A percentile compares a stretch with the other conserved stretches of the same genome.
phyloP scores from a whole-genome alignment of 2,329 filamentous ascomycete genomes.

The Ascomycota sp. region DNA sequence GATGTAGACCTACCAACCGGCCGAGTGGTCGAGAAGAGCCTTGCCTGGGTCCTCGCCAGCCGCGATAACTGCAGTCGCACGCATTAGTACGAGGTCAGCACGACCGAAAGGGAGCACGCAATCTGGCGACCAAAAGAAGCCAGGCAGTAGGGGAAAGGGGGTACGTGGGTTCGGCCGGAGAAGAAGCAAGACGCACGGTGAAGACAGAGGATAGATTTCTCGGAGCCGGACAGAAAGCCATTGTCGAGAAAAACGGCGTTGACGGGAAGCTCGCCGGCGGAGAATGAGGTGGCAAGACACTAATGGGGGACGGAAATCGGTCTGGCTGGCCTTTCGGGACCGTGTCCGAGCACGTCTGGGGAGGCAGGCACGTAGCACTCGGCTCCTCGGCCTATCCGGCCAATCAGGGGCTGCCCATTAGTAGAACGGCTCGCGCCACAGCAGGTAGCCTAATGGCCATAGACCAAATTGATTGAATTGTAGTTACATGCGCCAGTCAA shows the following conservation, averaged over 20 bases:
- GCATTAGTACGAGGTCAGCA: slow-evolving; percentile 1
- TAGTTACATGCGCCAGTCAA: too few species aligned
- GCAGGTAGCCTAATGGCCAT: too few species aligned
- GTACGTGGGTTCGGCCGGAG: background rate
- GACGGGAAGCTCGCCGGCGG: slow-evolving; percentile 13
- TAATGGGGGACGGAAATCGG: background rate
- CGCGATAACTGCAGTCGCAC: slow-evolving; percentile 35
- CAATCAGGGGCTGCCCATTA: slow-evolving; percentile 11
- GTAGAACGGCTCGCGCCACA: background rate
- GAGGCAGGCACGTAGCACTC: slow-evolving; percentile 5
- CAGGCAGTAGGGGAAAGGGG: slow-evolving; percentile 2
- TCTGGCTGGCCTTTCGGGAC: background rate
- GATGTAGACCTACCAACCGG: slow-evolving; percentile 41
- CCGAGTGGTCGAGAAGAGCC: slow-evolving; percentile 74
- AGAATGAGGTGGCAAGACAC: slow-evolving; percentile 1
- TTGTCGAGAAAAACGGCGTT: slow-evolving; percentile 15
- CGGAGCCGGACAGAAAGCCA: slow-evolving; percentile 45
- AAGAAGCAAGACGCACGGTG: slow-evolving; percentile 24
- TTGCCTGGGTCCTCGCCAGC: slow-evolving; percentile 40
- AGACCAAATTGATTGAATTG: too few species aligned
- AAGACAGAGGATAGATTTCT: slow-evolving; percentile 36
- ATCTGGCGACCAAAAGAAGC: background rate
- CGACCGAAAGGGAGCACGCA: too few species aligned
- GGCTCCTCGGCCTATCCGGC: slow-evolving; percentile 14
- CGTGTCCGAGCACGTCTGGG: background rate